Base-by-base conservation (phyloP, 192 early-diverging fungal genomes). In the Coemansia sp. region DNA sequence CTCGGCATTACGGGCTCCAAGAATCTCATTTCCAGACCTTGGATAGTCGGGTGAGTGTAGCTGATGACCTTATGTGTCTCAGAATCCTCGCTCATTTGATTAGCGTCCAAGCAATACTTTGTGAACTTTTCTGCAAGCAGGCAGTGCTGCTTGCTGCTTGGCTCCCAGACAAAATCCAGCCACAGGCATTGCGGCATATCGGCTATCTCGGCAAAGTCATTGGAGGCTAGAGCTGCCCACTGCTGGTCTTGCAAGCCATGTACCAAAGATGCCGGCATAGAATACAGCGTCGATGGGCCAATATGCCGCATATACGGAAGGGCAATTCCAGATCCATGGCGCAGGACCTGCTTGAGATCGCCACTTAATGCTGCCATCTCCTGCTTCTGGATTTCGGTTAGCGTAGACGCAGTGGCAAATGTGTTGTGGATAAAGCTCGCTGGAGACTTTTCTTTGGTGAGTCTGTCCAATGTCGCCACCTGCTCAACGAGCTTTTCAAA, bases 341-440 rank as follows among this genome's bases (percentile, higher is more conserved):
- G 16, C 17, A 71, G 45, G 10, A 77, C 52, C 53, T 60, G 52
- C 21, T 10, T 23, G 0, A 56, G 8, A 10, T 77, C 68, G 11
- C 57, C 57, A 16, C 56, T 64, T 31, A 77, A 45, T 15, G 57
- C 64, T 0, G 17, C 16, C 11, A 77, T 30, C 23, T 77, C 74
- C 40, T 67, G 68, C n/a, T 11, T 51, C 28, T 77, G 74, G 18
- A 77, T 54, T 51, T 66, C 68, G 1, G 56, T 50, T 9, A 77
- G 45, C 38, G 74, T 77, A 5, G 74, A 56, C 2, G 50, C 49
- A 0, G 64, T 31, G 0, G 74, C 67, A 58, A 77, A 77, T 12
- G 59, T 71, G 41, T 70, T 77, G 57, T 71, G 68, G 23, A 77
- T 66, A 32, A 77, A 63, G 37, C 59, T 77, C 0, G 60, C 74